Evolutionary conservation across 2,329 filamentous ascomycete genomes (phyloP).

Genomic region (Neonectria neomacrospora): DNA sequence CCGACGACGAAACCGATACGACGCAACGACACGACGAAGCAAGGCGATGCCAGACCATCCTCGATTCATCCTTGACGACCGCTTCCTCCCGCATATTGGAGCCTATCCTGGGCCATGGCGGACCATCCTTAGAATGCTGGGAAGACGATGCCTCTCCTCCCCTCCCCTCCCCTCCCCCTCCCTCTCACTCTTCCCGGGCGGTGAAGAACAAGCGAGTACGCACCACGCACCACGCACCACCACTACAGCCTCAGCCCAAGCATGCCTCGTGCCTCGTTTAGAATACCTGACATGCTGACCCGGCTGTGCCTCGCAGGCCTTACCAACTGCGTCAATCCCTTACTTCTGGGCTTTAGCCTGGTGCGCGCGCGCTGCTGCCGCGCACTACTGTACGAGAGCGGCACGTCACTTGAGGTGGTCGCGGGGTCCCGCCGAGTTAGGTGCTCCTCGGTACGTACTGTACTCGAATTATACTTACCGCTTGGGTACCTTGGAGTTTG

Average conservation of each 20-base stretch:
- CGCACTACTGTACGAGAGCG: conserved; percentile 40
- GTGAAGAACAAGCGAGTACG: conserved; percentile 11
- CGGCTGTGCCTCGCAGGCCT: conserved; percentile 7
- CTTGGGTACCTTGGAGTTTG: conserved; percentile 5
- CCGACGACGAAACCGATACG: conserved; percentile 7
- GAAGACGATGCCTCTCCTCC: not conserved
- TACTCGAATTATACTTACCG: conserved; percentile 7
- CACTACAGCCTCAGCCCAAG: no score
- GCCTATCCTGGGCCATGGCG: conserved; percentile 1
- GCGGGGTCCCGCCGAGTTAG: conserved; percentile 33
- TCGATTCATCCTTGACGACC: conserved; percentile 1
- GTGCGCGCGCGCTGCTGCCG: conserved; percentile 30
- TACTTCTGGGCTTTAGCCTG: conserved; percentile 13
- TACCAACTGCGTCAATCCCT: conserved; percentile 7
- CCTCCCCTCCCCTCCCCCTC: not conserved
- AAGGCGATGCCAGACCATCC: conserved; percentile 14
- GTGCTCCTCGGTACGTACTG: conserved; percentile 21
- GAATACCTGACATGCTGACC: conserved; percentile 3
- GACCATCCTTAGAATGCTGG: not conserved
- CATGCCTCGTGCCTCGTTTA: conserved; percentile 3
- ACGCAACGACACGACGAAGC: not conserved
- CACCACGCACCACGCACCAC: not conserved
- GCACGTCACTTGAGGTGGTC: conserved; percentile 36
- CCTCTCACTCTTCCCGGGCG: conserved; percentile 14
- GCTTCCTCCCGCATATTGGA: conserved; percentile 10